Percentiles rank a stretch among this genome's conserved stretches.
Evolutionary conservation across 345 rosid genomes (phyloP).

Genomic region (Linum lewisii): DNA sequence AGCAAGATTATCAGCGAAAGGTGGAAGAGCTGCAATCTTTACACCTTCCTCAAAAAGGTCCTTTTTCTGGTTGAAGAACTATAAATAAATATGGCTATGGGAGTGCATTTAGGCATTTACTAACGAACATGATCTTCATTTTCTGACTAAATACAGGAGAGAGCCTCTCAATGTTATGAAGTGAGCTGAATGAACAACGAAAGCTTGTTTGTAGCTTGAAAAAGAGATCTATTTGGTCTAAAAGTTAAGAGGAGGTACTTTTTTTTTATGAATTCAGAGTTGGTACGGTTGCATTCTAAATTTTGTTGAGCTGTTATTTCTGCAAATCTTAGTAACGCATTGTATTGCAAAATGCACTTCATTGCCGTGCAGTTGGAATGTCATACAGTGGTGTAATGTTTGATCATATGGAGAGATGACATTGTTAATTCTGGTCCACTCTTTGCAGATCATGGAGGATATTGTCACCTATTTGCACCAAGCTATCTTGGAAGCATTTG

Average conservation of each 20-base stretch:
- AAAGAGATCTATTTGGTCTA: slow-evolving; percentile 91
- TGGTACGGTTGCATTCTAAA: too few species aligned
- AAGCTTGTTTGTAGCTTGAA: slow-evolving; percentile 61
- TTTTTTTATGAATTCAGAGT: too few species aligned
- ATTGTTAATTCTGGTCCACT: background rate
- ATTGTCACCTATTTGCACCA: slow-evolving; percentile 53
- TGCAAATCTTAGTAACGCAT: background rate
- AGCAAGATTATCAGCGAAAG: slow-evolving; percentile 45
- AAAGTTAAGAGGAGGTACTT: slow-evolving; percentile 64
- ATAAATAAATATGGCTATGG: background rate
- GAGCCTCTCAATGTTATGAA: slow-evolving; percentile 41
- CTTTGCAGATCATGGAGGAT: slow-evolving; percentile 52
- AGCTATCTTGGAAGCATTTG: slow-evolving; percentile 59
- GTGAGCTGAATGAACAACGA: slow-evolving; percentile 62
- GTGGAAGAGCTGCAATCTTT: slow-evolving; percentile 45
- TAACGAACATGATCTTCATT: background rate
- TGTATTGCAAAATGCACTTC: slow-evolving; percentile 1
- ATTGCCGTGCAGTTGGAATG: background rate
- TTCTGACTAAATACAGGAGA: slow-evolving; percentile 46
- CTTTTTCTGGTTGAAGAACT: background rate
- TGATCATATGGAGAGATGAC: background rate
- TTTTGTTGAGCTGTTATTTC: background rate
- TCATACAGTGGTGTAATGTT: background rate
- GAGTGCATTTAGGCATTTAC: slow-evolving; percentile 1
- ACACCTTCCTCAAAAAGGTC: slow-evolving; percentile 47